Base-by-base conservation (phyloP, 2,329 filamentous ascomycete species). In the Alternaria postmessia region DNA sequence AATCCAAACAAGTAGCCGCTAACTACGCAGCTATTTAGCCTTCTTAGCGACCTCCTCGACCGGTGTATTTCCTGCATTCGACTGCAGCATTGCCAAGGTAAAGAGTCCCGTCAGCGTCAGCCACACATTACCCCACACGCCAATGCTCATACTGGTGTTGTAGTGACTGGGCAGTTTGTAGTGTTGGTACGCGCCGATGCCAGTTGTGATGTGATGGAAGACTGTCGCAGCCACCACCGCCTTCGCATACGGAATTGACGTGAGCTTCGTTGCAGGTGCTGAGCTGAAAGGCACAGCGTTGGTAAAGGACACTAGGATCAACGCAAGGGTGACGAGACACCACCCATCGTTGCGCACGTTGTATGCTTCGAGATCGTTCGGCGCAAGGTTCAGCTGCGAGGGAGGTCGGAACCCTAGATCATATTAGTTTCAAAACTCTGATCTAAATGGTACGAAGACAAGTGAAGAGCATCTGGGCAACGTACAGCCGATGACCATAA, bases 281-380 rank as follows among this genome's bases (percentile, higher is more conserved):
- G 65, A 53, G 6, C 60, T 44, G 5, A 66, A 61, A 1, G 69
- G 67, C 5, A 71, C 63, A 22, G 69, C 68, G 43, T 67, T 69
- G 24, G 63, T 69, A 9, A 72, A 65, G 16, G 62, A 63, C n/a
- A 72, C 12, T 7, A 72, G 62, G 44, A 72, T 67, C 26, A 70
- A 49, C 16, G 68, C 66, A 14, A 72, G 69, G 7, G 69, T 72
- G 16, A 72, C 34, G n/a, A 72, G 66, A 44, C 68, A 72, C 69
- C 68, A 72, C 22, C 69, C 69, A 22, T 72, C 69, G 44, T 63
- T 70, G 54, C 64, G 65, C 20, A 72, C 55, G 42, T 69, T 72
- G 60, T 72, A 72, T 30, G 66, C 57, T 28, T 72, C 69, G 28
- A 72, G 69, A n/a, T 70, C 66, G 44, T 69, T 72, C 22, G 68